Evolutionary conservation across 1,284 basidiomycete species (phyloP).

Genomic region (Cryptococcus sp.): DNA sequence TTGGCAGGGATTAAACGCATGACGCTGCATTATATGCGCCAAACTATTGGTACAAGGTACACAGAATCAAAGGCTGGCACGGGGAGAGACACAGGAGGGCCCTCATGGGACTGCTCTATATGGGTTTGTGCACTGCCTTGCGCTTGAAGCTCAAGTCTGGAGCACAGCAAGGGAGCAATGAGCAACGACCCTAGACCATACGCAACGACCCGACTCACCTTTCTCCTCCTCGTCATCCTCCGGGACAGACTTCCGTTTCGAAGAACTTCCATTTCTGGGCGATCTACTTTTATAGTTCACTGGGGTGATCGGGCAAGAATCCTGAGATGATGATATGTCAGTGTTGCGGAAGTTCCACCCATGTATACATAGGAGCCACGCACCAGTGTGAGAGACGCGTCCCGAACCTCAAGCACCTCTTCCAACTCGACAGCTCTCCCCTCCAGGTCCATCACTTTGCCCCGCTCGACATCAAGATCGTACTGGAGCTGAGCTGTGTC

Average conservation of each 20-base stretch:
- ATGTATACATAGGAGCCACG: not conserved
- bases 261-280: not conserved
- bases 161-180: too few species aligned
- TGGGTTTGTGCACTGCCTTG: too few species aligned
- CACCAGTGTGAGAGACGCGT: not conserved
- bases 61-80: too few species aligned
- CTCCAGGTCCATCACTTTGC: not conserved
- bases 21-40: too few species aligned
- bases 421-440: not conserved
- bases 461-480: not conserved
- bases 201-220: not conserved
- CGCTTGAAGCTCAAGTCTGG: too few species aligned
- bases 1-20: too few species aligned
- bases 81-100: too few species aligned
- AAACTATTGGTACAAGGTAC: too few species aligned
- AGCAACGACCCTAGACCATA: too few species aligned
- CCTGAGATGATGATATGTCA: not conserved
- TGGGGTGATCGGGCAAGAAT: not conserved
- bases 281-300: too few species aligned
- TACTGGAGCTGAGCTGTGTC: not conserved
- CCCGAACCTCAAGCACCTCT: not conserved
- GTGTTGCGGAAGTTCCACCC: not conserved
- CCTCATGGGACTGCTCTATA: too few species aligned
- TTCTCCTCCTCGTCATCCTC: not conserved
- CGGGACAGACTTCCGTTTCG: not conserved